Evolutionary conservation across 495 filamentous ascomycete genomes (phyloP).

Genomic region (Aspergillus sclerotiicarbonarius): DNA sequence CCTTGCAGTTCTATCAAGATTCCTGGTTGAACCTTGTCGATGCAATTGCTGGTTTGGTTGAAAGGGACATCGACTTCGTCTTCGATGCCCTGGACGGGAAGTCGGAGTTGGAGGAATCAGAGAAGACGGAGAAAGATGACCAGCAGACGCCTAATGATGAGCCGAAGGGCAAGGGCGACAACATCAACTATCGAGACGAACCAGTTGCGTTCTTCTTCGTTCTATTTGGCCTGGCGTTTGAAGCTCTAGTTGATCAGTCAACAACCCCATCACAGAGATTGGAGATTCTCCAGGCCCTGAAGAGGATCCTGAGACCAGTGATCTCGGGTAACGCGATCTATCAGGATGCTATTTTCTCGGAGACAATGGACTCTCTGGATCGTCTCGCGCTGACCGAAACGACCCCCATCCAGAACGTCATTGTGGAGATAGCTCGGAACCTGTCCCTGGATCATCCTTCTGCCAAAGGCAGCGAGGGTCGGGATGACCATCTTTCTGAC

Average conservation of each 20-base stretch:
- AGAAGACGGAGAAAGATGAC: constrained; percentile 32
- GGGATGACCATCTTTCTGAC: constrained; percentile 77
- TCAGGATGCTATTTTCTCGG: constrained; percentile 90
- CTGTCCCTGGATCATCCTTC: constrained; percentile 88
- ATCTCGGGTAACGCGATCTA: constrained; percentile 97
- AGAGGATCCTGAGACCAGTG: constrained; percentile 92
- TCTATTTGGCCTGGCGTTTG: constrained; percentile 92
- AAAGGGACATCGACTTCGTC: constrained; percentile 95
- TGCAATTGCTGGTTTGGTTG: constrained; percentile 95
- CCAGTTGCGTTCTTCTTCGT: constrained; percentile 99
- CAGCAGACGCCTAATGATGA: constrained; percentile 41
- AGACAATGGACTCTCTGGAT: constrained; percentile 94
- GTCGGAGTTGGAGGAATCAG: constrained; percentile 28
- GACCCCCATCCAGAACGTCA: constrained; percentile 83
- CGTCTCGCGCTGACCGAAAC: constrained; percentile 89
- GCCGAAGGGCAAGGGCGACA: constrained; percentile 56
- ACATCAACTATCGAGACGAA: constrained; percentile 97
- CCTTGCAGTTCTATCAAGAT: constrained; percentile 82
- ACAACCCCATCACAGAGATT: constrained; percentile 77
- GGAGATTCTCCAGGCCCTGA: constrained; percentile 84
- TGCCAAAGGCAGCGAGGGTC: constrained; percentile 65
- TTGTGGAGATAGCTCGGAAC: constrained; percentile 88
- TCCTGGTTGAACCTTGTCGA: constrained; percentile 96
- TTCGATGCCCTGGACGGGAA: constrained; percentile 95
- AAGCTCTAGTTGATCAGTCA: constrained; percentile 82